Percentiles rank a stretch among this genome's conserved stretches.
Conservation (phyloP, 305 asterid species). For the Fraxinus greggii region DNA sequence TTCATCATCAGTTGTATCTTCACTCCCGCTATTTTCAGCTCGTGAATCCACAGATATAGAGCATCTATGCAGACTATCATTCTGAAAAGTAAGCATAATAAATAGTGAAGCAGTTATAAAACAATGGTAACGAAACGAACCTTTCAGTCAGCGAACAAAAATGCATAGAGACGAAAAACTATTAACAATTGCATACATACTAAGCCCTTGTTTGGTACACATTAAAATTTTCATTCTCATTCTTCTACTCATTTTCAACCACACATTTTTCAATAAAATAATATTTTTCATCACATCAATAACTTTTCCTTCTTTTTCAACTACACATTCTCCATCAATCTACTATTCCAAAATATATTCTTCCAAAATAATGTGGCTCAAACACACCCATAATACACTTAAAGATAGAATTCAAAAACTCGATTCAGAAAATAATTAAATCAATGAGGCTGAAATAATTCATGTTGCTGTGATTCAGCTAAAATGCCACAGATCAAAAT, state of each 20-base stretch:
- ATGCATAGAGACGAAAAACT: slow-evolving; percentile 8
- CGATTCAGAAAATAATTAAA: slow-evolving; percentile 20
- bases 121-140: not conserved
- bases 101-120: slow-evolving; percentile 18
- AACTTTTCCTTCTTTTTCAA: too few relatives aligned
- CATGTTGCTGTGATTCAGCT: slow-evolving; percentile 16
- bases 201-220: too few relatives aligned
- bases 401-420: slow-evolving; percentile 13
- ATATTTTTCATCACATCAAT: too few relatives aligned
- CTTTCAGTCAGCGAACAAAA: not conserved
- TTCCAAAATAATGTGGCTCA: too few relatives aligned
- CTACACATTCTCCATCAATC: too few relatives aligned
- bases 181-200: slow-evolving; percentile 4
- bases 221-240: too few relatives aligned
- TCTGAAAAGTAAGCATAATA: slow-evolving; percentile 49
- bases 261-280: too few relatives aligned
- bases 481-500: slow-evolving; percentile 13
- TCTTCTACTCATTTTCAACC: too few relatives aligned
- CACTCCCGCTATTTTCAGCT: slow-evolving; percentile 78
- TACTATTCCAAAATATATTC: too few relatives aligned
- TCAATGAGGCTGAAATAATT: slow-evolving; percentile 10
- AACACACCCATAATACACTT: too few relatives aligned
- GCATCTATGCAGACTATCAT: slow-evolving; percentile 68
- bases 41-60: slow-evolving; percentile 91
- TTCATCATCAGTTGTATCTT: slow-evolving; percentile 78